These are phyloP conservation scores for Colletotrichum eremochloae DNA, from an alignment of 2,329 filamentous ascomycete genomes.

Conservation along the genomic window DNA sequence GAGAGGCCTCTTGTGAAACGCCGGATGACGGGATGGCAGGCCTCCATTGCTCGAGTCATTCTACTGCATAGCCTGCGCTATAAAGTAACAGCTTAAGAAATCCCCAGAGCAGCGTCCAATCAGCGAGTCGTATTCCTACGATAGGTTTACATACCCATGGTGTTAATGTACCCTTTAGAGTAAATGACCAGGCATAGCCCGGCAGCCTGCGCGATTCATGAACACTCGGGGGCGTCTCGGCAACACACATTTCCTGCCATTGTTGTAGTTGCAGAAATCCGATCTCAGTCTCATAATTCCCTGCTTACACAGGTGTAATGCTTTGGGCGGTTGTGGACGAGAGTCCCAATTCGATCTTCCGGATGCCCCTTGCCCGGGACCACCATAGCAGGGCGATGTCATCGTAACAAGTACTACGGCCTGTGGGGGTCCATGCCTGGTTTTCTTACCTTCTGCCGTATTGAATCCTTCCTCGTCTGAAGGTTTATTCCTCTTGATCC, in stretches of 20 bases:
- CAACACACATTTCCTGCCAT: background rate
- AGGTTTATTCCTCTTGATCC: background rate
- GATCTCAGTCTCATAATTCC: conserved; percentile 2
- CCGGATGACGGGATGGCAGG: background rate
- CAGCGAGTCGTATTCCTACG: background rate
- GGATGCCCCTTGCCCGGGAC: background rate
- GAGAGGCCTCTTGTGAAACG: background rate
- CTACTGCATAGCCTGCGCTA: background rate
- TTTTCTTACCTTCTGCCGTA: background rate
- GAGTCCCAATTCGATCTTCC: background rate
- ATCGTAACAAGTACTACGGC: background rate
- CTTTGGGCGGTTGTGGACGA: background rate
- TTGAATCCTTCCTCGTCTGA: background rate
- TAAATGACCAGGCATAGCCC: background rate
- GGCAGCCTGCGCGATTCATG: background rate
- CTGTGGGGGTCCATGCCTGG: background rate
- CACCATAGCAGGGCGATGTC: background rate
- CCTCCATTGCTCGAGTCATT: background rate
- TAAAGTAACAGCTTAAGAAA: background rate
- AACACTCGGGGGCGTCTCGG: background rate
- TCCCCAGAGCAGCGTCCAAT: background rate
- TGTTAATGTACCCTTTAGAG: background rate
- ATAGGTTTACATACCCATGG: background rate
- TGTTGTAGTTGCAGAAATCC: background rate
- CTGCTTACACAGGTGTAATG: background rate